These are phyloP conservation scores for Steccherinum ochraceum DNA, from an alignment of 768 basidiomycete species.

Conservation along the genomic window DNA sequence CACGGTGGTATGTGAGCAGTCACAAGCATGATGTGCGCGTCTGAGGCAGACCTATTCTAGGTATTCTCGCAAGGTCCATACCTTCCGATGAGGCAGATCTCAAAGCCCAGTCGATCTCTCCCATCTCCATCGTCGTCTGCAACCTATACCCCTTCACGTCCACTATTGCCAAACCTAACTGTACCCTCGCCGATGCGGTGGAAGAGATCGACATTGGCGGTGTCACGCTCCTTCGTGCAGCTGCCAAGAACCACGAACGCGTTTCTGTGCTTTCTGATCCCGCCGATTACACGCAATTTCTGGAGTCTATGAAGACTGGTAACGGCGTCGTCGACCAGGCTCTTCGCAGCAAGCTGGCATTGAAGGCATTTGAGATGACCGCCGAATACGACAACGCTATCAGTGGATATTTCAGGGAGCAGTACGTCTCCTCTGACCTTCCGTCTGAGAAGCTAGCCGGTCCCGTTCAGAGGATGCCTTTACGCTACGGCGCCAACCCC, in stretches of 20 bases:
- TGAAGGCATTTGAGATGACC: slow-evolving; percentile 98
- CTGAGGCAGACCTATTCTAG: no score
- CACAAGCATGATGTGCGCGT: no score
- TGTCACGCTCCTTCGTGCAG: slow-evolving; percentile 93
- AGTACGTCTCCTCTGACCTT: slow-evolving; percentile 84
- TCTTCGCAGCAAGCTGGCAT: slow-evolving; percentile 72
- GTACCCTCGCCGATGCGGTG: slow-evolving; percentile 87
- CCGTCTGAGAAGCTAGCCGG: slow-evolving; percentile 54
- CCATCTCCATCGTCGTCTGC: slow-evolving; percentile 96
- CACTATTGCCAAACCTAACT: slow-evolving; percentile 82
- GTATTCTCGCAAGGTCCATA: slow-evolving; percentile 90
- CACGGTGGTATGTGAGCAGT: slow-evolving; percentile 81
- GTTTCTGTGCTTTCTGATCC: slow-evolving; percentile 89
- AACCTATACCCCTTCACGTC: slow-evolving; percentile 97
- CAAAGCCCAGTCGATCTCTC: slow-evolving; percentile 74
- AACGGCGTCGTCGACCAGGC: slow-evolving; percentile 69
- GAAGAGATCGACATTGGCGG: slow-evolving; percentile 99
- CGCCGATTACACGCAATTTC: slow-evolving; percentile 77
- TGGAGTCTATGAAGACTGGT: slow-evolving; percentile 68
- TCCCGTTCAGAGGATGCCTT: slow-evolving; percentile 73
- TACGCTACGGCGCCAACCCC: slow-evolving; percentile 96
- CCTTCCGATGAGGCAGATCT: slow-evolving; percentile 88
- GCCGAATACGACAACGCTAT: slow-evolving; percentile 94
- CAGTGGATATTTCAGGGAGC: slow-evolving; percentile 91
- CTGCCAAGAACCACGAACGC: slow-evolving; percentile 96